Base-by-base conservation (phyloP, 257 asterid species). In the Rauvolfia tetraphylla region DNA sequence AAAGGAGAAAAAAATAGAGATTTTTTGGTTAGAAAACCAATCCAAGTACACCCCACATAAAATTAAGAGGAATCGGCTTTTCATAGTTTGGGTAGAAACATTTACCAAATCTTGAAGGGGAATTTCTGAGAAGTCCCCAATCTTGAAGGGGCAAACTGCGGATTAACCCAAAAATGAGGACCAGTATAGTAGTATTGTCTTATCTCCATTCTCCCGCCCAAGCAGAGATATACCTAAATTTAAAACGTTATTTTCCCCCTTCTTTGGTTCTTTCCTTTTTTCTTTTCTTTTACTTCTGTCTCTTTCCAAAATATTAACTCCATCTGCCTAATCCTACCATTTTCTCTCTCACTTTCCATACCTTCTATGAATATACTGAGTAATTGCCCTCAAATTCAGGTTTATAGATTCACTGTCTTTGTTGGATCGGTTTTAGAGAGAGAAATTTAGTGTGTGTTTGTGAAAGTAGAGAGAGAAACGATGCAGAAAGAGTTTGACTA, bases 401-500 rank as follows among this genome's bases (percentile, higher is more conserved):
- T 36, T 29, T 33, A 2, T 14, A 65, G 25, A 20, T 20, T 65
- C 48, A 34, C 27, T 65, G 18, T 65, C 48, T 33, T 17, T 34
- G 27, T 6, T 6, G 0, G 13, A 18, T 2, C n/a, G 1, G 36
- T 17, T 65, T 65, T 17, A 20, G 13, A 41, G 74, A 73, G 63
- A 51, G 17, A 42, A 39, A 65, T n/a, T 59, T 36, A 56, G 33
- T 42, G 73, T 14, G 0, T 71, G 68, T 71, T 46, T 53, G 25
- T 39, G 66, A 46, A 69, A 31, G 62, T 72, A 59, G 87, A 74
- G 81, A 67, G 79, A 72, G 81, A 81, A 74, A 81, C 69, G 80
- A 79, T 83, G 90, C 86, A 6, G 77, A 46, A 72, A 39, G 75
- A 46, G 80, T 65, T 29, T 73, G 34, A 70, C 63, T 44, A 1